Conservation (phyloP, 805 yeast species). For the Hanseniaspora thailandica region DNA sequence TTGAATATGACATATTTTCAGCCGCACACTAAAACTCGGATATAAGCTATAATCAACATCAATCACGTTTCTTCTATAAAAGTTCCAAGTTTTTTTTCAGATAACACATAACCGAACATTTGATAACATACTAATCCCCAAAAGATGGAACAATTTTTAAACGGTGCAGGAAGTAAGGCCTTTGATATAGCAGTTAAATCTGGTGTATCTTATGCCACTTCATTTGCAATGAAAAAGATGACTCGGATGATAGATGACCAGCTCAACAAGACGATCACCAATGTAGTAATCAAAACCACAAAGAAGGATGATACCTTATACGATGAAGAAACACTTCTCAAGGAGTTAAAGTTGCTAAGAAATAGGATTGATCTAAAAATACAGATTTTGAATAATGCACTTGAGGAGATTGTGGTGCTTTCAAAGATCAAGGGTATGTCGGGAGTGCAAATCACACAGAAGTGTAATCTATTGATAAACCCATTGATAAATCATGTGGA, state of each 20-base stretch:
- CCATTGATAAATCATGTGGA: conserved; percentile 28
- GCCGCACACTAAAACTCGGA: too few species aligned
- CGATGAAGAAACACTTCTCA: conserved; percentile 31
- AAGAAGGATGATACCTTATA: conserved; percentile 17
- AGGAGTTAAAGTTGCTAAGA: conserved; percentile 33
- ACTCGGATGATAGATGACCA: conserved; percentile 33
- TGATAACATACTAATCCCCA: too few species aligned
- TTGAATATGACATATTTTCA: too few species aligned
- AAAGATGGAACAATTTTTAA: conserved; percentile 33
- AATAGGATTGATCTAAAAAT: conserved; percentile 45
- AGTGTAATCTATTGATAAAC: conserved; percentile 46
- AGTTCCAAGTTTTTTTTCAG: too few species aligned
- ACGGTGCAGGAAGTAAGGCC: conserved; percentile 61
- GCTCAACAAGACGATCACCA: conserved; percentile 24
- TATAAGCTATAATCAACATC: too few species aligned
- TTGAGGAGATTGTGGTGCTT: conserved; percentile 47
- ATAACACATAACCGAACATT: too few species aligned
- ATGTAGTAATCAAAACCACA: conserved; percentile 22
- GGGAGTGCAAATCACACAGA: conserved; percentile 43
- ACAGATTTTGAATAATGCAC: conserved; percentile 50
- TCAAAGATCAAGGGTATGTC: conserved; percentile 52
- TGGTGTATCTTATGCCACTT: conserved; percentile 62
- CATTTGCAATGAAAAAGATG: conserved; percentile 59
- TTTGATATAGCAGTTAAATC: conserved; percentile 71
- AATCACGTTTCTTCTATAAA: too few species aligned